Evolutionary conservation across 2,329 filamentous ascomycete genomes (phyloP).

Genomic region (Phoma herbarum): DNA sequence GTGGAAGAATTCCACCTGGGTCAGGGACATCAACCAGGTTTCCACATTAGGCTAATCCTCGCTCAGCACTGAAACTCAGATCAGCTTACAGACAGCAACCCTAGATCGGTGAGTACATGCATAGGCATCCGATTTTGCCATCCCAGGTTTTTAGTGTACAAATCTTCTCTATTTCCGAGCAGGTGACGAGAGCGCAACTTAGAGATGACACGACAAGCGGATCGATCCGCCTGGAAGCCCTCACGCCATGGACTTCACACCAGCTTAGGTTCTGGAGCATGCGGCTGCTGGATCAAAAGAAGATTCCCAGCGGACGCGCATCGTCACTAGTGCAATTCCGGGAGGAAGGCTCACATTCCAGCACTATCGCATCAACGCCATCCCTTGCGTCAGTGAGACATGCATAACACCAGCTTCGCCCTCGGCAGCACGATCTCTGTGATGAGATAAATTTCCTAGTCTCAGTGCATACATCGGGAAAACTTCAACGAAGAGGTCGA

Average conservation of each 20-base stretch:
- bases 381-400: neutral
- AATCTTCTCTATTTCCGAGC: neutral
- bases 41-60: neutral
- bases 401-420: neutral
- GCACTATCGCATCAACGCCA: neutral
- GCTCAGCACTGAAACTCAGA: neutral
- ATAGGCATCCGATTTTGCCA: neutral
- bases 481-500: neutral
- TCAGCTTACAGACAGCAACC: neutral
- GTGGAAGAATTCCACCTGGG: neutral
- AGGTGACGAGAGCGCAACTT: neutral
- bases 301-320: neutral
- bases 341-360: constrained; percentile 1
- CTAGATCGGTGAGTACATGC: neutral
- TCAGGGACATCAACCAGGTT: too few species aligned
- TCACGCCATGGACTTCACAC: too few species aligned
- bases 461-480: too few species aligned
- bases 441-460: too few species aligned
- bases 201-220: neutral
- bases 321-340: neutral
- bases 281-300: neutral
- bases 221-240: too few species aligned
- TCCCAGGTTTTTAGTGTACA: neutral
- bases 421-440: too few species aligned
- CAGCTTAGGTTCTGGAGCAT: neutral